Evolutionary conservation across 176 grass and related monocot genomes (phyloP), one percentile per base, ranked within the genome.

Genomic region (Triticum timopheevii): DNA sequence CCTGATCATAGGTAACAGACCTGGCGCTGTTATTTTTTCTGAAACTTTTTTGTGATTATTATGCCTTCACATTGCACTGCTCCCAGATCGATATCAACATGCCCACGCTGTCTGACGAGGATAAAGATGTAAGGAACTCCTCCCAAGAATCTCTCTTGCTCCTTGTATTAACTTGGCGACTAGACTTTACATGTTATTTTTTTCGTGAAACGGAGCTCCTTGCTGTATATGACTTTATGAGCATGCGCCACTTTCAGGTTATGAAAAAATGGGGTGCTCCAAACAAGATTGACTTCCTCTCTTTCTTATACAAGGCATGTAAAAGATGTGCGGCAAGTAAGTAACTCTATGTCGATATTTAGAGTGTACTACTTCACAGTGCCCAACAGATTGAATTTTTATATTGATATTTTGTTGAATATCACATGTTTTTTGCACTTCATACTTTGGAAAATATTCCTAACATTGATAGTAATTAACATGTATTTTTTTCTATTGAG

Each of bases 251-350:
- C 7, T 97, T 85, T 85, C 89, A 97, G 92, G 92, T 88, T 88
- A 96, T 99, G 77, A 93, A 65, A 80, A 99, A 94, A 66, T 99
- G 92, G 92, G 97, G 92, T 80, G 92, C 92, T 86, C 89, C 84
- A 20, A 99, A 99, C 84, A 99, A 99, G 85, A 96, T 99, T 78
- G 97, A 99, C 71, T 99, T 99, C 80, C 68, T 99, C 94, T 76
- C 52, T 99, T 56, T 96, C 94, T 90, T 99, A 99, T 84, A 99
- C 97, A 33, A 96, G 97, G 28, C 94, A 96, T 49, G 97, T 89
- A 56, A 83, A 96, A 82, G 97, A 99, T 90, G 97, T 99, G 73
- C 87, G 90, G 34, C 90, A 99, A 85, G 97, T 96, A 84, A 82
- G 85, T 40, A 52, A 76, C 35, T 64, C 27, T 68, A 27, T 23